These are phyloP conservation scores for Talaromyces piceae DNA, from an alignment of 2,329 filamentous ascomycete species.

Conservation along the genomic window DNA sequence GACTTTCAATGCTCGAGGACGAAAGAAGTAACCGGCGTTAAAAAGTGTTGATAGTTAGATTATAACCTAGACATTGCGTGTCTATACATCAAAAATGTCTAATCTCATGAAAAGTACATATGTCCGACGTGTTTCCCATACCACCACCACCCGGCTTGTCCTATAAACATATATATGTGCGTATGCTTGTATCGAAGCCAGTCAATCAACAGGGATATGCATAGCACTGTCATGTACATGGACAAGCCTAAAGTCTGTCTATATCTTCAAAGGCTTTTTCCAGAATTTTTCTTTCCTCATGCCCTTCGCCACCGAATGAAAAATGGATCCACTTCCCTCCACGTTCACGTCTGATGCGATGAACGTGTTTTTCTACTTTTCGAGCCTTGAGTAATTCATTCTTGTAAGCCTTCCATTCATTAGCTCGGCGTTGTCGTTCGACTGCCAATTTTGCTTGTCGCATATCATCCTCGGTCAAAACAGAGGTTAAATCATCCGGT, in stretches of 20 bases:
- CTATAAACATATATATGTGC: background rate
- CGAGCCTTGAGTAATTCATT: slow-evolving; percentile 21
- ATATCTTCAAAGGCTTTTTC: slow-evolving; percentile 1
- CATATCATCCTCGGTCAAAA: slow-evolving; percentile 9
- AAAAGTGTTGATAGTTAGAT: slow-evolving; percentile 1
- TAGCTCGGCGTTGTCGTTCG: slow-evolving; percentile 21
- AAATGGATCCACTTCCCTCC: slow-evolving; percentile 36
- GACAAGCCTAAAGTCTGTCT: background rate
- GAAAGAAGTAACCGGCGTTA: slow-evolving; percentile 28
- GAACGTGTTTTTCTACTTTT: slow-evolving; percentile 25
- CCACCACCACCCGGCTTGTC: background rate
- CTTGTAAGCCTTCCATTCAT: slow-evolving; percentile 25
- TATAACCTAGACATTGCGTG: background rate
- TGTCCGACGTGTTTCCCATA: background rate
- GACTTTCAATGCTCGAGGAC: slow-evolving; percentile 64
- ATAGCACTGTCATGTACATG: too few relatives aligned
- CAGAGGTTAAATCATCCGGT: slow-evolving; percentile 6
- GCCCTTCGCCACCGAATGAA: slow-evolving; percentile 18
- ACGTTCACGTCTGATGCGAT: slow-evolving; percentile 21
- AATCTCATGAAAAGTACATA: background rate
- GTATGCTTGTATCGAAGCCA: too few relatives aligned
- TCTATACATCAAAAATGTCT: slow-evolving; percentile 1
- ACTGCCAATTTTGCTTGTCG: slow-evolving; percentile 18
- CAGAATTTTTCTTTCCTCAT: background rate
- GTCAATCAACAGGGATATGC: background rate